Conservation (phyloP, 2,329 filamentous ascomycete genomes). For the Aspergillus transmontanensis region DNA sequence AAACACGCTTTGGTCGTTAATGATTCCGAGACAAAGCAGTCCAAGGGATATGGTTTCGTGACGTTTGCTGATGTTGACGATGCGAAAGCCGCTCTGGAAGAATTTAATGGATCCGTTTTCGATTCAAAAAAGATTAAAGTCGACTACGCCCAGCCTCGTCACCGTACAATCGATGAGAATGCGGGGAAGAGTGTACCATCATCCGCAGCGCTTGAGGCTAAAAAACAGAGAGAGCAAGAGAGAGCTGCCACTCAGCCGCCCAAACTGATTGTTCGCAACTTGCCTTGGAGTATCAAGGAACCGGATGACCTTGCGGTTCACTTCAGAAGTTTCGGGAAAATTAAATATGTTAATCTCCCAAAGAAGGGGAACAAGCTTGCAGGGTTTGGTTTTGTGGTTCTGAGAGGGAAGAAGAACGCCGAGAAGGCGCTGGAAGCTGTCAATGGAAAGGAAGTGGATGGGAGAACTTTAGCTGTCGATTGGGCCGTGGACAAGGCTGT, state of each 20-base stretch:
- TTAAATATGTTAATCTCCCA: conserved; percentile 84
- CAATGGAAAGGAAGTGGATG: conserved; percentile 89
- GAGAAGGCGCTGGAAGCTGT: conserved; percentile 81
- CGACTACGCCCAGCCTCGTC: conserved; percentile 83
- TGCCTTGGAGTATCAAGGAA: conserved; percentile 94
- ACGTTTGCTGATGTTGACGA: conserved; percentile 95
- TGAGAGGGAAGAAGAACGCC: conserved; percentile 86
- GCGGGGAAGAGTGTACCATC: conserved; percentile 45
- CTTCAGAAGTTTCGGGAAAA: conserved; percentile 87
- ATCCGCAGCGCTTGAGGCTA: conserved; percentile 37
- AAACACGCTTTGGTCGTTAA: conserved; percentile 94
- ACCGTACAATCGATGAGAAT: conserved; percentile 64
- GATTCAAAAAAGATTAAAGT: conserved; percentile 81
- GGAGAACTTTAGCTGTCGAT: conserved; percentile 86
- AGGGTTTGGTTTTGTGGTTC: conserved; percentile 90
- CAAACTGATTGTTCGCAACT: conserved; percentile 85
- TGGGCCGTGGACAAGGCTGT: conserved; percentile 92
- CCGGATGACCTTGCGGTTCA: conserved; percentile 76
- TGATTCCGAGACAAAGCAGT: conserved; percentile 82
- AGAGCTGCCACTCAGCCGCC: conserved; percentile 64
- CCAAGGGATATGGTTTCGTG: conserved; percentile 93
- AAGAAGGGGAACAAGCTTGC: conserved; percentile 71
- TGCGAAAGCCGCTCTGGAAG: conserved; percentile 75
- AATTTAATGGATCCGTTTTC: conserved; percentile 76
- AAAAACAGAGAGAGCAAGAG: conserved; percentile 57